phyloP scores from a whole-genome alignment of 768 basidiomycete species.

The Galerina marginata region DNA sequence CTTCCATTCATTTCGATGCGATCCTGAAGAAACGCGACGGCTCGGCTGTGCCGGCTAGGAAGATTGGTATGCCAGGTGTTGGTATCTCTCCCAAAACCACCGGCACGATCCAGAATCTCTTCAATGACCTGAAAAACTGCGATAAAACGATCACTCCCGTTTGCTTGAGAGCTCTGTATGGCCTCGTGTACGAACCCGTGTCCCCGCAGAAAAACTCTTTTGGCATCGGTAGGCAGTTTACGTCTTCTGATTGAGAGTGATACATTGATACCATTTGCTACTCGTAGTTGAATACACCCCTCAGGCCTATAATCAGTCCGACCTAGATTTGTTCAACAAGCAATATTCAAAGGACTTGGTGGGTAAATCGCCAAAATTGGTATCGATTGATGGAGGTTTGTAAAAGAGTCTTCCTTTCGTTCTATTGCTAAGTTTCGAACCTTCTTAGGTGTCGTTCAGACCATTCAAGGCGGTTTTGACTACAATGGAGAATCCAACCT shows the following conservation, averaged over 20 bases:
- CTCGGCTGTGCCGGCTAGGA: slow-evolving; percentile 13
- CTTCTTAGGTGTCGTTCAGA: slow-evolving; percentile 45
- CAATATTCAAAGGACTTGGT: slow-evolving; percentile 39
- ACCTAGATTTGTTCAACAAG: slow-evolving; percentile 48
- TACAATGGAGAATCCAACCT: slow-evolving; percentile 59
- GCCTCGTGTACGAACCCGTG: slow-evolving; percentile 35
- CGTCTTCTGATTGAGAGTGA: not conserved
- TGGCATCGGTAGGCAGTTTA: slow-evolving; percentile 37
- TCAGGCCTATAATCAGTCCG: slow-evolving; percentile 48
- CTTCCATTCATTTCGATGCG: slow-evolving; percentile 43
- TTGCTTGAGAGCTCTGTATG: slow-evolving; percentile 46
- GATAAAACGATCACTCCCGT: slow-evolving; percentile 38
- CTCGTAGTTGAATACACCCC: slow-evolving; percentile 56
- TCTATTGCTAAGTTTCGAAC: not conserved
- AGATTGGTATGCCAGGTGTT: slow-evolving; percentile 29
- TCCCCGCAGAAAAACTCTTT: slow-evolving; percentile 38
- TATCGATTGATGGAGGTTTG: slow-evolving; percentile 38
- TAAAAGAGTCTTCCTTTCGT: slow-evolving; percentile 14
- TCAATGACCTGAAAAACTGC: slow-evolving; percentile 34
- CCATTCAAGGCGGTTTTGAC: slow-evolving; percentile 36
- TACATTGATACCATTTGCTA: not conserved
- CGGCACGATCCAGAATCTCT: slow-evolving; percentile 20
- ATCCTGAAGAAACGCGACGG: slow-evolving; percentile 31
- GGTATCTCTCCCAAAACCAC: slow-evolving; percentile 31
- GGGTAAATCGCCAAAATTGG: slow-evolving; percentile 37